Base-by-base conservation (phyloP, 305 asterid genomes). In the Fraxinus albicans region DNA sequence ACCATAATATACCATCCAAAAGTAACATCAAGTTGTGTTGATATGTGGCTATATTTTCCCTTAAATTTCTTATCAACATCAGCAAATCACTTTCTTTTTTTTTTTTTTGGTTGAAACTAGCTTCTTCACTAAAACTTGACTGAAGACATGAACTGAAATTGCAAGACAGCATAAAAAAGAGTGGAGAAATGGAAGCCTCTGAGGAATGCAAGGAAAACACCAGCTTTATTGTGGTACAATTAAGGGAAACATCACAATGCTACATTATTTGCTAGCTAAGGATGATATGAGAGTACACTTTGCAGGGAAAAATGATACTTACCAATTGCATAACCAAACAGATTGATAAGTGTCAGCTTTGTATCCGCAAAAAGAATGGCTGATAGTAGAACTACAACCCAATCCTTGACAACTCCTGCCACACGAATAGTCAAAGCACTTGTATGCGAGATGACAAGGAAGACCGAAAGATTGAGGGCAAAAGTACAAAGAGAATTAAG, bases 401-500 rank as follows among this genome's bases (percentile, higher is more conserved):
- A 95, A 83, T 95, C 99, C 88, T 95, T 95, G 82, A 95, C 98
- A 38, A 95, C 99, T 73, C 98, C 98, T 79, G 98, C 98, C 77
- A 95, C 97, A 77, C 98, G 98, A 79, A 95, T 95, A 76, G 98
- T 95, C 87, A 95, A 91, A 81, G 98, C 98, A 90, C 98, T 95
- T 33, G 98, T 95, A 79, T 92, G 96, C 2, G 97, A 90, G 79
- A 95, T 95, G 82, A 95, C 98, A 40, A 95, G 98, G 84, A 95
- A 95, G 84, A 93, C 98, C 31, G 98, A 92, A 77, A 95, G 94
- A 88, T 95, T 95, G 82, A 95, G 94, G 69, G 97, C 98, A 85
- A 95, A 95, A 83, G 98, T 95, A 84, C 98, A 93, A 0, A 95
- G 93, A 80, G 95, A 95, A 81, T 95, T 95, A 50, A 95, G 95